Conservation (phyloP, 441 rosid species). For the Pelargonium myrrhifolium region DNA sequence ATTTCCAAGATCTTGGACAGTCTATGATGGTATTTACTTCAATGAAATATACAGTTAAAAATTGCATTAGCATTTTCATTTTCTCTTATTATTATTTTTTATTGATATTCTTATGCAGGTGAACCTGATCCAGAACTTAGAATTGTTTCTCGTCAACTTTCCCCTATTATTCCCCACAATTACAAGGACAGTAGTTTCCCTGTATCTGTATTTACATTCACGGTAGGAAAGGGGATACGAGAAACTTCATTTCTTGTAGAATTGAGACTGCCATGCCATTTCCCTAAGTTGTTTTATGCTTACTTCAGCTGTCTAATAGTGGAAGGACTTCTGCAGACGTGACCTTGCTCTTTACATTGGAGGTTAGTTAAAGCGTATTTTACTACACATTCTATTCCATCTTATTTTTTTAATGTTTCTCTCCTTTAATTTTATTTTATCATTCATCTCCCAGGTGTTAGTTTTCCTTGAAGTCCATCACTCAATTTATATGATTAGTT, state of each 20-base stretch:
- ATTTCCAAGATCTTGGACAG: constrained; percentile 35
- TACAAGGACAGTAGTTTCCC: constrained; percentile 37
- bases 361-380: constrained; percentile 18
- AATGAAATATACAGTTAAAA: neutral
- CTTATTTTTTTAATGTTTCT: neutral
- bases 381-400: neutral
- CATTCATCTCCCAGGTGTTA: neutral
- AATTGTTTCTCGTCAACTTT: constrained; percentile 30
- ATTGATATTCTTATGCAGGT: constrained; percentile 19
- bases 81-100: neutral
- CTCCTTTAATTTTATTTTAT: neutral
- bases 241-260: neutral
- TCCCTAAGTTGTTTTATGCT: constrained; percentile 14
- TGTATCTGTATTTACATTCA: constrained; percentile 33
- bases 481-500: neutral
- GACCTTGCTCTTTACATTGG: constrained; percentile 37
- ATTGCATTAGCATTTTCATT: constrained; percentile 6
- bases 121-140: constrained; percentile 32
- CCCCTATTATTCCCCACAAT: constrained; percentile 34
- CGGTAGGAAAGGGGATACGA: constrained; percentile 22
- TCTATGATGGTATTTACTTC: constrained; percentile 30
- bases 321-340: constrained; percentile 30
- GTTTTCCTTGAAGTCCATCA: constrained; percentile 3
- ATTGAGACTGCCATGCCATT: constrained; percentile 4
- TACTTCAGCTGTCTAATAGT: constrained; percentile 26